phyloP scores from a whole-genome alignment of 129 eudicot genomes.

The Artemisia tridentata region DNA sequence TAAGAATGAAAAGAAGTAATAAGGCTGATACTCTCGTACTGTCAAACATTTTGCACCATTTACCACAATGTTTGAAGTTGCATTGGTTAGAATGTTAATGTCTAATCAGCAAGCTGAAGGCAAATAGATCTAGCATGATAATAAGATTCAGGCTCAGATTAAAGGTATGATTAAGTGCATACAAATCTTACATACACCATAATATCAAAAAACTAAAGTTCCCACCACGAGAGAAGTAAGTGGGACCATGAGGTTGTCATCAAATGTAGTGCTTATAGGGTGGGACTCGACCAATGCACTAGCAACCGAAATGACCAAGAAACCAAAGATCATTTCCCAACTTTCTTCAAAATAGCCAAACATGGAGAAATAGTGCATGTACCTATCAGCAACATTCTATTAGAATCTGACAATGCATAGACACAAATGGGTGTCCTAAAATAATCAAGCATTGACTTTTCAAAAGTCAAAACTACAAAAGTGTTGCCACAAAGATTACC shows the following conservation, averaged over 20 bases:
- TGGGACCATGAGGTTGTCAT: slow-evolving; percentile 89
- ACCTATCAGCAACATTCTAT: slow-evolving; percentile 46
- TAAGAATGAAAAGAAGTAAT: too few species aligned
- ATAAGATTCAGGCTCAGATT: background rate
- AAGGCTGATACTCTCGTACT: too few species aligned
- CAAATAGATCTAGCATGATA: background rate
- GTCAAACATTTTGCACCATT: slow-evolving; percentile 1
- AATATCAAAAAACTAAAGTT: slow-evolving; percentile 40
- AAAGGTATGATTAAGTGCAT: slow-evolving; percentile 17
- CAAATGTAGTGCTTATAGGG: slow-evolving; percentile 78
- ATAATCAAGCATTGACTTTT: background rate
- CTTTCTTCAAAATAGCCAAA: slow-evolving; percentile 79
- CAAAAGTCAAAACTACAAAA: background rate
- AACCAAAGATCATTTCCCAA: slow-evolving; percentile 57
- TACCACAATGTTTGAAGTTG: background rate
- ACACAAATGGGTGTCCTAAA: background rate
- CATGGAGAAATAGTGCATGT: slow-evolving; percentile 73
- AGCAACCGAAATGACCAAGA: slow-evolving; percentile 65
- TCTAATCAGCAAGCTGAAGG: background rate
- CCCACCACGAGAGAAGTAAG: slow-evolving; percentile 67
- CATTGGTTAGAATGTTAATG: background rate
- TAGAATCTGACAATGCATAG: slow-evolving; percentile 17
- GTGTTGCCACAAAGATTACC: slow-evolving; percentile 43
- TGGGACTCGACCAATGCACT: slow-evolving; percentile 85
- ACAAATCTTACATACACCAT: background rate